Evolutionary conservation across 139 green algal species (phyloP), one percentile per base, ranked within the genome.

Genomic region (Chlamydomonas asymmetrica): DNA sequence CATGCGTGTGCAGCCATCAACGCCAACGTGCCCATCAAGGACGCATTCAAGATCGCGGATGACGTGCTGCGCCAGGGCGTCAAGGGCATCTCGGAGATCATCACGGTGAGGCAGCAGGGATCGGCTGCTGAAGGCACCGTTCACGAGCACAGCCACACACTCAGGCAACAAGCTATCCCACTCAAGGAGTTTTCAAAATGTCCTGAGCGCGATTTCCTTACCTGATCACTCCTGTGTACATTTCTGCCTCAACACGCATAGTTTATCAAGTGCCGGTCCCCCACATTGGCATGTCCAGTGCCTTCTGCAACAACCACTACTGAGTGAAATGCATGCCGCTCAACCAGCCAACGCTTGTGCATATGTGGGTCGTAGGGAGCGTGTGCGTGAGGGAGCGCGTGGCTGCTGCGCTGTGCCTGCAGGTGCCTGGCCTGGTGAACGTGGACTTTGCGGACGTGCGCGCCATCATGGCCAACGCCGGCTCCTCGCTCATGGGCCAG

Each of bases 371-470:
- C 52, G 31, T 61, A 25, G 31, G 29, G 27, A 69, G 25, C 25
- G 62, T 69, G 34, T 67, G 60, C 23, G 62, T n/a, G 62, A 56
- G 25, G 38, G n/a, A n/a, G n/a, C n/a, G n/a, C n/a, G n/a, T n/a
- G n/a, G n/a, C n/a, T n/a, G n/a, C n/a, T n/a, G n/a, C n/a, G n/a
- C n/a, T n/a, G n/a, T n/a, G n/a, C n/a, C 23, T 77, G 41, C 74
- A 88, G 86, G 78, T 97, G 23, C 93, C 94, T 20, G 95, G 95
- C 31, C 84, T 98, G 66, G 90, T 98, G 32, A 98, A 98, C 76
- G 95, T 98, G n/a, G 95, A 98, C 88, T 98, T 98, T 90, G 95
- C 95, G 32, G 95, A 98, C 78, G 95, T 98, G 29, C 77, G 91
- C 25, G 87, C 95, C 23, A 88, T 98, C 64, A 98, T 98, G 93